Percentiles rank a stretch among this genome's conserved stretches.
These are phyloP conservation scores for Wallacemonas sp. DNA, from an alignment of 208 protist genomes.

Conservation along the genomic window DNA sequence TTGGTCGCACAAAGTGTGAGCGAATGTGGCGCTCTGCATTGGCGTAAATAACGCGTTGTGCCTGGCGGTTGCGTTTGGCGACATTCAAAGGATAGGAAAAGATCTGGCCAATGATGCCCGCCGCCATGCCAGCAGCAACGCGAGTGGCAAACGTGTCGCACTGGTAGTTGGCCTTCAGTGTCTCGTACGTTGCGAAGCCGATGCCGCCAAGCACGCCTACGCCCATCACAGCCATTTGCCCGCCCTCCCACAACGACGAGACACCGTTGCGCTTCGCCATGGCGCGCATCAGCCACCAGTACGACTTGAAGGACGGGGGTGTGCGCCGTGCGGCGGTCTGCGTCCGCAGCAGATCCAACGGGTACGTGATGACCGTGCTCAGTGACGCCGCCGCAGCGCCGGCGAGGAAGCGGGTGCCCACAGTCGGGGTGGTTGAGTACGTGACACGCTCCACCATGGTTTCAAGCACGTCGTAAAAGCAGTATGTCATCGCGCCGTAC, in stretches of 20 bases:
- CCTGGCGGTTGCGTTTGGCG: slow-evolving; percentile 81
- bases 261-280: slow-evolving; percentile 59
- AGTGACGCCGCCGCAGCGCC: slow-evolving; percentile 86
- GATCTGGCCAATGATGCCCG: slow-evolving; percentile 74
- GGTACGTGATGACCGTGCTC: slow-evolving; percentile 87
- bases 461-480: slow-evolving; percentile 92
- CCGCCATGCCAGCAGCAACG: slow-evolving; percentile 62
- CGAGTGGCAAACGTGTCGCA: slow-evolving; percentile 71
- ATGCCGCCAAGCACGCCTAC: slow-evolving; percentile 87
- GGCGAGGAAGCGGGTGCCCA: slow-evolving; percentile 79
- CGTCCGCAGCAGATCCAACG: slow-evolving; percentile 92
- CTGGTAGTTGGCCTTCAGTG: slow-evolving; percentile 67
- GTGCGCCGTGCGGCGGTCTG: slow-evolving; percentile 49
- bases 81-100: slow-evolving; percentile 89
- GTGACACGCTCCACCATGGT: slow-evolving; percentile 59
- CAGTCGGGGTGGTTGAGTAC: slow-evolving; percentile 68
- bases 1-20: slow-evolving; percentile 43
- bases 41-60: slow-evolving; percentile 55
- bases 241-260: slow-evolving; percentile 71
- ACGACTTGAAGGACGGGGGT: slow-evolving; percentile 59
- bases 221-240: slow-evolving; percentile 86
- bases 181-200: slow-evolving; percentile 90
- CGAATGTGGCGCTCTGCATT: slow-evolving; percentile 33
- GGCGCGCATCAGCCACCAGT: slow-evolving; percentile 74
- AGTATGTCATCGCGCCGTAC: slow-evolving; percentile 93